A percentile compares a stretch with the other conserved stretches of the same genome.
Evolutionary conservation across 768 basidiomycete genomes (phyloP).

Genomic region (Leccinellum rugosiceps): DNA sequence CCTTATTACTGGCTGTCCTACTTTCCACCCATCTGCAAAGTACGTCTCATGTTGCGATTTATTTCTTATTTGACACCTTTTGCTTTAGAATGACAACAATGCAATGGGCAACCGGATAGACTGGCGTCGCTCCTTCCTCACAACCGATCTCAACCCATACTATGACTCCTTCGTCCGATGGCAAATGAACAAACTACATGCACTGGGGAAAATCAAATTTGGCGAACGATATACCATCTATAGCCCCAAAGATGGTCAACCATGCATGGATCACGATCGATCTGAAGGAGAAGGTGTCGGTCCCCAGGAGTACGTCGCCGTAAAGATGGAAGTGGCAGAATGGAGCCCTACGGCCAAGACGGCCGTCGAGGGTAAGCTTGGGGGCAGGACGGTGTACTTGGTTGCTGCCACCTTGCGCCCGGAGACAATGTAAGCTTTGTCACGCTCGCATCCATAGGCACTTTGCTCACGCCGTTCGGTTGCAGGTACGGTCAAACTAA

Average conservation of each 20-base stretch:
- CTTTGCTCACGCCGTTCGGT: constrained; percentile 1
- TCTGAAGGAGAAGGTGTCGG: constrained; percentile 91
- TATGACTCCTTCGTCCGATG: constrained; percentile 97
- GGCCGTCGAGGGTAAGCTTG: constrained; percentile 63
- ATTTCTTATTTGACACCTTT: neutral
- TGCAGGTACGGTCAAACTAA: constrained; percentile 96
- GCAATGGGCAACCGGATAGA: constrained; percentile 93
- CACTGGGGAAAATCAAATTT: constrained; percentile 91
- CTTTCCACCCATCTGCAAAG: constrained; percentile 94
- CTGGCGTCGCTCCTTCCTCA: constrained; percentile 94
- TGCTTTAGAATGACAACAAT: constrained; percentile 62
- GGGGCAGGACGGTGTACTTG: constrained; percentile 79
- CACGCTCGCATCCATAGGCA: neutral
- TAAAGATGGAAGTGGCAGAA: constrained; percentile 91
- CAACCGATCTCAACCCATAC: constrained; percentile 94
- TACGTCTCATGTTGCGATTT: constrained; percentile 33
- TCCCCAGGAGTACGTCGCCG: constrained; percentile 90
- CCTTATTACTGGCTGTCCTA: constrained; percentile 89
- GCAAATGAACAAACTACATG: constrained; percentile 93
- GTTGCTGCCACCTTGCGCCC: constrained; percentile 96
- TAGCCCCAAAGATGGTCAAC: constrained; percentile 97
- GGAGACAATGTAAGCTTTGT: constrained; percentile 80
- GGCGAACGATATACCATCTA: constrained; percentile 98
- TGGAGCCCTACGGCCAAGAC: constrained; percentile 74
- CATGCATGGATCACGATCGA: constrained; percentile 99